phyloP scores from a whole-genome alignment of 225 moss, liverwort and hornwort genomes.

The Ulota crispa region DNA sequence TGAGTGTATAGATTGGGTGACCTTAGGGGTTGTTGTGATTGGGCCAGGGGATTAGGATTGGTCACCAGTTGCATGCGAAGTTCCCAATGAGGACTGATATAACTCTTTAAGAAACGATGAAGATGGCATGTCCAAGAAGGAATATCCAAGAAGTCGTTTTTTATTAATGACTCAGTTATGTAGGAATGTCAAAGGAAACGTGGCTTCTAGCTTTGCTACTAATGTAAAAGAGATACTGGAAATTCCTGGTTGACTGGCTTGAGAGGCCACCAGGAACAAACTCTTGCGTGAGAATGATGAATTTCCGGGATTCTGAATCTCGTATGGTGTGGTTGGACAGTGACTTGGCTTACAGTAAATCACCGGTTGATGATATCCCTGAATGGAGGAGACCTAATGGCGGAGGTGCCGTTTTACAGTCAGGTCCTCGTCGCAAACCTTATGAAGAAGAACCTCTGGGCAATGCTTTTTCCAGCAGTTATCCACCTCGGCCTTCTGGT shows the following conservation, averaged over 20 bases:
- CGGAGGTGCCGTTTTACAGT: constrained; percentile 63
- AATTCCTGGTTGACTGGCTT: constrained; percentile 18
- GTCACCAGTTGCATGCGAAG: constrained; percentile 35
- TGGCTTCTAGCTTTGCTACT: constrained; percentile 30
- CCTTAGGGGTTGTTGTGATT: constrained; percentile 46
- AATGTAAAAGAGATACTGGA: constrained; percentile 15
- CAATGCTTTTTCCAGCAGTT: constrained; percentile 88
- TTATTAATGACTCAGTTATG: constrained; percentile 20
- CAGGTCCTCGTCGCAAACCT: constrained; percentile 78
- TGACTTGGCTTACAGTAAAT: constrained; percentile 79
- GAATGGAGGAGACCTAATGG: constrained; percentile 94
- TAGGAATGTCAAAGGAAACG: constrained; percentile 24
- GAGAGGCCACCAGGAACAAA: constrained; percentile 15
- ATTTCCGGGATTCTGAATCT: constrained; percentile 31
- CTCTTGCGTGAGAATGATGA: constrained; percentile 27
- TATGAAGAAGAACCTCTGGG: constrained; percentile 91
- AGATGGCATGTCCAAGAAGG: constrained; percentile 31
- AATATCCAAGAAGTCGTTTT: constrained; percentile 21
- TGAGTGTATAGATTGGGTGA: constrained; percentile 28
- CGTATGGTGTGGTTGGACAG: constrained; percentile 57
- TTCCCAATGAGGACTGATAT: constrained; percentile 27
- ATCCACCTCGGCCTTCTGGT: constrained; percentile 89
- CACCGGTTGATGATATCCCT: constrained; percentile 84
- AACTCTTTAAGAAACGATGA: constrained; percentile 26
- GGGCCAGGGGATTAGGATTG: constrained; percentile 46